These are phyloP conservation scores for Sequoiadendron giganteum DNA, from an alignment of 75 land plant genomes.

Conservation along the genomic window DNA sequence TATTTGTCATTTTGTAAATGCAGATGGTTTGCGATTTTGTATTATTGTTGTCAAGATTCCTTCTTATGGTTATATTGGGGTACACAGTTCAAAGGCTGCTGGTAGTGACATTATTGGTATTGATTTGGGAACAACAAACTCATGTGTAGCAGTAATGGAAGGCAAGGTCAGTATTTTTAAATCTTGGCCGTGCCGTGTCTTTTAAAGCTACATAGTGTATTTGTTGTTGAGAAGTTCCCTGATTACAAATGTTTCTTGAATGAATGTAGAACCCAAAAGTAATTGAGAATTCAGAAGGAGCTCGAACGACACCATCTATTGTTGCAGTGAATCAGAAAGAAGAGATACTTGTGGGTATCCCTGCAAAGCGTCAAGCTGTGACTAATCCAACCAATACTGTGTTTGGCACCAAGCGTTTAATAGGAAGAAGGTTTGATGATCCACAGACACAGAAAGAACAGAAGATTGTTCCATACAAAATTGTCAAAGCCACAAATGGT, in stretches of 20 bases:
- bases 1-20: neutral
- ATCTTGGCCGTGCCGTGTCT: neutral
- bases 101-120: conserved; percentile 57
- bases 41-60: neutral
- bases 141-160: conserved; percentile 61
- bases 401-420: conserved; percentile 60
- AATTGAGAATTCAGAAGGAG: conserved; percentile 67
- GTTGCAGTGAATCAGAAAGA: conserved; percentile 70
- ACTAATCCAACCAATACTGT: conserved; percentile 64
- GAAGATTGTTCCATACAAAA: conserved; percentile 69
- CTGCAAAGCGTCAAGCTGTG: conserved; percentile 68
- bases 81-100: conserved; percentile 52
- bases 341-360: conserved; percentile 60
- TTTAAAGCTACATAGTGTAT: neutral
- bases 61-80: neutral
- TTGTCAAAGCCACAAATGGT: conserved; percentile 59
- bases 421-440: conserved; percentile 63
- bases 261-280: conserved; percentile 45
- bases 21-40: neutral
- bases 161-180: conserved; percentile 43
- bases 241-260: neutral
- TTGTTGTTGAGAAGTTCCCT: neutral
- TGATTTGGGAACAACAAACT: conserved; percentile 59
- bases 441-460: conserved; percentile 55
- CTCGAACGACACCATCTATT: conserved; percentile 66